Base-by-base conservation (phyloP, 805 yeast species). In the Yamadazyma nakazawae region DNA sequence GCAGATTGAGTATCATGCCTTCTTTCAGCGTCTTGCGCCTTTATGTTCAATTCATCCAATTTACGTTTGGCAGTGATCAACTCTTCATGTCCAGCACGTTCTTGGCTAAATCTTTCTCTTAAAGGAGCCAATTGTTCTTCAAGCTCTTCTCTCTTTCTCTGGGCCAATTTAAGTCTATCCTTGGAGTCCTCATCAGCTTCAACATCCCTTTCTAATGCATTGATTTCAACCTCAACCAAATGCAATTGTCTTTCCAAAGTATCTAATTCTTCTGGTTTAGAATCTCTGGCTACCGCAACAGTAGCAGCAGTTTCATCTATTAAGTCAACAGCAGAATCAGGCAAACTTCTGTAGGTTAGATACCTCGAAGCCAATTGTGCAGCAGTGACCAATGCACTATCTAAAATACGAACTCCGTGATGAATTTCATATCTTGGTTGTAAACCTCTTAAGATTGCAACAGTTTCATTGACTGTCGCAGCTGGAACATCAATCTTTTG, bases 201-300 rank as follows among this genome's bases (percentile, higher is more conserved):
- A 60, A 83, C 84, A 64, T 92, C 99, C 70, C 99, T 87, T 70
- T 94, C 97, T 57, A 94, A 77, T 1, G 99, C 99, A 62, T 89
- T 88, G 62, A 94, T 92, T 69, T 94, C 99, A 48, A 94, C 98
- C 59, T 92, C 96, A 31, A 94, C 70, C 56, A 94, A 79, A 64
- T 90, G 95, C 41, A 91, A 76, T 70, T 89, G 89, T 67, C 99
- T 87, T 69, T 94, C 99, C 56, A 90, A 79, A 38, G 84, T 85
- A 70, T 94, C 99, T 59, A 94, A 77, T 65, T 90, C 97, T 68
- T 94, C 99, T 1, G 99, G 99, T 64, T 88, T 89, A 2, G 98
- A 92, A 65, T 94, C 99, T 69, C 99, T 82, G 3, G 97, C 96
- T 44, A 94, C 99, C 0, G 98, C 98, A 37, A 94, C 98, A 47